Conservation (phyloP, 495 filamentous ascomycete species). For the Ramalina intermedia region DNA sequence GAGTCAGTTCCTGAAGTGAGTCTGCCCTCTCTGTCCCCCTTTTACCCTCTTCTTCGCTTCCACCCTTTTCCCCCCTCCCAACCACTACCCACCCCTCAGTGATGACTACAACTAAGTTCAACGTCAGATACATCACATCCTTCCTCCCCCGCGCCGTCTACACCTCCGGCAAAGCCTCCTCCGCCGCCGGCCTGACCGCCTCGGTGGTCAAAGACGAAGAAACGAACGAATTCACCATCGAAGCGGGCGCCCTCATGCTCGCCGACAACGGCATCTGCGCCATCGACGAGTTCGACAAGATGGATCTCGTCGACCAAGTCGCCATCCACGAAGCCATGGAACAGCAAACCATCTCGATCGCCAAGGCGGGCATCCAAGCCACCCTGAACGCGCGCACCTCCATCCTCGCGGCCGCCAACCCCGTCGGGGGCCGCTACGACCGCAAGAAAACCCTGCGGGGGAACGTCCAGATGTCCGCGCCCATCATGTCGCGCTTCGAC, state of each 20-base stretch:
- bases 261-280: constrained; percentile 95
- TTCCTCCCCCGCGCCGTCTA: constrained; percentile 94
- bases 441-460: constrained; percentile 82
- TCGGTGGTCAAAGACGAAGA: constrained; percentile 97
- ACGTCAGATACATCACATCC: constrained; percentile 68
- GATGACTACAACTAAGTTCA: background rate
- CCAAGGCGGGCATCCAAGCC: constrained; percentile 96
- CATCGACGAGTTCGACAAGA: constrained; percentile 99
- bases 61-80: background rate
- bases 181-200: constrained; percentile 91
- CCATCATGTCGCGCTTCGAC: constrained; percentile 98
- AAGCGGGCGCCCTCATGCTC: constrained; percentile 95
- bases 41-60: background rate
- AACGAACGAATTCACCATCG: constrained; percentile 96
- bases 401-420: constrained; percentile 93
- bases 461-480: constrained; percentile 96
- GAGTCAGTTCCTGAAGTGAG: constrained; percentile 86
- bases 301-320: constrained; percentile 96
- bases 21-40: background rate
- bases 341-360: constrained; percentile 99
- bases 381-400: constrained; percentile 90
- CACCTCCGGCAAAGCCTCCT: constrained; percentile 95
- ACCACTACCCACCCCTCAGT: background rate
- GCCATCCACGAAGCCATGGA: constrained; percentile 99
- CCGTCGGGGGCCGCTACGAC: constrained; percentile 91